Conservation (phyloP, 2,329 filamentous ascomycete species). For the Fusarium avenaceum region DNA sequence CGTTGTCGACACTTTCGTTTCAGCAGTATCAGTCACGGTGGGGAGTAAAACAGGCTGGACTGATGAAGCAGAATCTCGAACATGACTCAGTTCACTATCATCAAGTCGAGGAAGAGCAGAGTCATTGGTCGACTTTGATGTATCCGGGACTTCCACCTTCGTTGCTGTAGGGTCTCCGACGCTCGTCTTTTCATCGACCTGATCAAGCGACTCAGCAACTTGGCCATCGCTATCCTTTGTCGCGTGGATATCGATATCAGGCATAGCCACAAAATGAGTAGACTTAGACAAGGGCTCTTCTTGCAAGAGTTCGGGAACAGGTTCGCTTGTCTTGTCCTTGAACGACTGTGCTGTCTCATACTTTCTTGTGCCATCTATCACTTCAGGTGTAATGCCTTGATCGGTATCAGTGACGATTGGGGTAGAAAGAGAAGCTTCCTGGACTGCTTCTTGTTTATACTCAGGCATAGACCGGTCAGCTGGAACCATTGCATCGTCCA, state of each 20-base stretch:
- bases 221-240: conserved; percentile 22
- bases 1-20: not conserved
- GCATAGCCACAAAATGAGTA: not conserved
- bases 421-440: not conserved
- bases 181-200: conserved; percentile 53
- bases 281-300: not conserved
- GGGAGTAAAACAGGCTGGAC: not conserved
- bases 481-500: not conserved
- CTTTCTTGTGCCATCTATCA: not conserved
- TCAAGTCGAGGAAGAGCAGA: not conserved
- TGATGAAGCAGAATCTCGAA: not conserved
- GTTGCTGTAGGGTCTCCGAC: conserved; percentile 6
- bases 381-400: not conserved
- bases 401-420: not conserved
- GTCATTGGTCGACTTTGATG: conserved; percentile 22
- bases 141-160: conserved; percentile 14
- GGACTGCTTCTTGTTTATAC: not conserved
- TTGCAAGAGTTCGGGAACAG: conserved; percentile 3
- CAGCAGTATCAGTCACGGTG: not conserved
- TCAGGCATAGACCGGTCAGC: not conserved
- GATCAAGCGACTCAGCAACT: conserved; percentile 34
- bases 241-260: conserved; percentile 14
- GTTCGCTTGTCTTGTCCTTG: not conserved
- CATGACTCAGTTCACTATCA: not conserved
- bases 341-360: not conserved